These are phyloP conservation scores for Oenanthe javanica DNA, from an alignment of 140 eudicot genomes.

Conservation along the genomic window DNA sequence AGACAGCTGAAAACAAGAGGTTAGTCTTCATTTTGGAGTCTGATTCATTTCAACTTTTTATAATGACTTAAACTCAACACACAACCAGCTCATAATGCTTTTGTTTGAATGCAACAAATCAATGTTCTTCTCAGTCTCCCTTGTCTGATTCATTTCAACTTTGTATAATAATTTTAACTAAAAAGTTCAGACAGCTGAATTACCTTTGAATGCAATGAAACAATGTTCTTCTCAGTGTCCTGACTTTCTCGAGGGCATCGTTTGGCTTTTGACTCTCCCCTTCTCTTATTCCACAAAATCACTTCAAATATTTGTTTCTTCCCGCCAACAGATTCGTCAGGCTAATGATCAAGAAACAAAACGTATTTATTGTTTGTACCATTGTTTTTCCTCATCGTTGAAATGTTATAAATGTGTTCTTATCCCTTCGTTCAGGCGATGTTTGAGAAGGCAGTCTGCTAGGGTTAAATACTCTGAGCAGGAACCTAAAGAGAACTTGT, in stretches of 20 bases:
- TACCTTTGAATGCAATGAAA: neutral
- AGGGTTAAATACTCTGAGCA: conserved; percentile 29
- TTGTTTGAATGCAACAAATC: neutral
- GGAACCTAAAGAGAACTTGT: conserved; percentile 35
- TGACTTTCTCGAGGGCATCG: neutral
- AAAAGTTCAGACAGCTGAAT: neutral
- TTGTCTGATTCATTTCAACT: neutral
- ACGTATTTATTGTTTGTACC: neutral
- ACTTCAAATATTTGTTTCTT: neutral
- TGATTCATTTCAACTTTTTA: neutral
- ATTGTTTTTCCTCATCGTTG: neutral
- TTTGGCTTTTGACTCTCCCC: neutral
- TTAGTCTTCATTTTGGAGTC: conserved; percentile 9
- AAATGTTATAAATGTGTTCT: neutral
- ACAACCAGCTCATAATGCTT: neutral
- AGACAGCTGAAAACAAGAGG: conserved; percentile 56
- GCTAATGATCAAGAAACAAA: neutral
- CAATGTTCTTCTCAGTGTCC: neutral
- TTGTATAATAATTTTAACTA: neutral
- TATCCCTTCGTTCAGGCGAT: conserved; percentile 31
- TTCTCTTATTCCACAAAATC: neutral
- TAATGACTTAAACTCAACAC: no score
- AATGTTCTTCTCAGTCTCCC: neutral
- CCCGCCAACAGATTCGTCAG: neutral
- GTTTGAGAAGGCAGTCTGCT: conserved; percentile 67